Percentiles rank a stretch among this genome's conserved stretches.
Conservation (phyloP, 768 basidiomycete species). For the Mycena haematopus region DNA sequence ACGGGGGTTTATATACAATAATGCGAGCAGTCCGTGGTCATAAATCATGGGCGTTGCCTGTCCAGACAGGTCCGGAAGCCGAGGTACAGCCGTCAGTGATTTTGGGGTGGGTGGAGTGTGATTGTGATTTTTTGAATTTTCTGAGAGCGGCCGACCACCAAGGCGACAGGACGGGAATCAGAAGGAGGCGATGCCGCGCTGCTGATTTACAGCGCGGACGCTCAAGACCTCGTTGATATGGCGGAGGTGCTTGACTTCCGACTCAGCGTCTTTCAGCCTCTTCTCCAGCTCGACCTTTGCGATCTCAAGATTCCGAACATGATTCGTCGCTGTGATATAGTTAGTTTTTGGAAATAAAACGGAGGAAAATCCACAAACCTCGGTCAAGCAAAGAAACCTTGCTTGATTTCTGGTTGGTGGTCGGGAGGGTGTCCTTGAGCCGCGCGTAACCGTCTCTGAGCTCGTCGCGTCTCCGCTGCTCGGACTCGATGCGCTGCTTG, state of each 20-base stretch:
- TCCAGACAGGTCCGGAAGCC: constrained; percentile 36
- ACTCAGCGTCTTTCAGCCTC: constrained; percentile 78
- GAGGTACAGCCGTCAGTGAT: constrained; percentile 46
- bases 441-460: constrained; percentile 91
- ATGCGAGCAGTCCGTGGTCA: constrained; percentile 50
- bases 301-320: constrained; percentile 88
- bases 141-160: constrained; percentile 38
- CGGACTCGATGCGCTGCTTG: constrained; percentile 91
- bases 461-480: constrained; percentile 91
- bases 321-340: constrained; percentile 68
- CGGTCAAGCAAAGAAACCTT: constrained; percentile 91
- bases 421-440: constrained; percentile 89
- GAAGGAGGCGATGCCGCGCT: constrained; percentile 56
- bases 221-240: constrained; percentile 90
- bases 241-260: constrained; percentile 81
- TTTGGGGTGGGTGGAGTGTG: constrained; percentile 38
- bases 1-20: constrained; percentile 53
- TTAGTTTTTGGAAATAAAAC: constrained; percentile 13
- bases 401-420: constrained; percentile 91
- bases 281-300: constrained; percentile 77
- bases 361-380: constrained; percentile 49
- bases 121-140: constrained; percentile 36
- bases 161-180: constrained; percentile 48
- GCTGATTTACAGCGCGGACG: constrained; percentile 81
- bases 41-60: constrained; percentile 33